Base-by-base conservation (phyloP, 441 rosid species). In the Monsonia emarginata region DNA sequence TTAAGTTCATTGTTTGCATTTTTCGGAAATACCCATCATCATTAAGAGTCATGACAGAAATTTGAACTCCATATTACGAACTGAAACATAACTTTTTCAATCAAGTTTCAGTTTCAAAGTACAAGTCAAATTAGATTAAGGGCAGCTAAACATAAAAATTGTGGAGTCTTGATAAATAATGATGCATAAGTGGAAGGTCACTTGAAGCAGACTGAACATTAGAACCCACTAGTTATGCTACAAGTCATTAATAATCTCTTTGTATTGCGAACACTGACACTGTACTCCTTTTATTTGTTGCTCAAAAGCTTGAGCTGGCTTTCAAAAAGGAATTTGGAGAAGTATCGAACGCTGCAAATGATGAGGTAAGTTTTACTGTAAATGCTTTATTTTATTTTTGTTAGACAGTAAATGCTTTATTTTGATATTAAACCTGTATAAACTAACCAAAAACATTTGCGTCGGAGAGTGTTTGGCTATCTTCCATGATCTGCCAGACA, bases 241-340 rank as follows among this genome's bases (percentile, higher is more conserved):
- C n/a, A 52, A 52, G 27, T 52, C 27, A 22, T 2, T 3, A 52
- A 52, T 52, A 44, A 16, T n/a, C 6, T 21, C 19, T 52, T 52
- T 14, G 4, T 52, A 22, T 14, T 21, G 27, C 14, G 22, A 52
- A 62, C 27, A 68, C 46, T 26, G 16, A 52, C 11, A 34, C 42
- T 60, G 50, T 63, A 52, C 11, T 24, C 26, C 34, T 59, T 54
- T 36, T 46, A 44, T 24, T 3, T 66, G 56, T 74, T 73, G 36
- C 65, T 69, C 58, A 76, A 75, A 87, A 93, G 98, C 78, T 93
- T 71, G 97, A 91, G 79, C 75, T 93, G 66, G 82, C 85, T 72
- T 81, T 90, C 63, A 77, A 84, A 72, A 86, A 77, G 36, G 84
- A 81, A 75, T 75, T 77, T 58, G 90, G 86, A 72, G 90, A 80